Percentiles rank a stretch among this genome's conserved stretches.
phyloP scores from a whole-genome alignment of 352 stramenopile genomes.

The Phytophthora uliginosa region DNA sequence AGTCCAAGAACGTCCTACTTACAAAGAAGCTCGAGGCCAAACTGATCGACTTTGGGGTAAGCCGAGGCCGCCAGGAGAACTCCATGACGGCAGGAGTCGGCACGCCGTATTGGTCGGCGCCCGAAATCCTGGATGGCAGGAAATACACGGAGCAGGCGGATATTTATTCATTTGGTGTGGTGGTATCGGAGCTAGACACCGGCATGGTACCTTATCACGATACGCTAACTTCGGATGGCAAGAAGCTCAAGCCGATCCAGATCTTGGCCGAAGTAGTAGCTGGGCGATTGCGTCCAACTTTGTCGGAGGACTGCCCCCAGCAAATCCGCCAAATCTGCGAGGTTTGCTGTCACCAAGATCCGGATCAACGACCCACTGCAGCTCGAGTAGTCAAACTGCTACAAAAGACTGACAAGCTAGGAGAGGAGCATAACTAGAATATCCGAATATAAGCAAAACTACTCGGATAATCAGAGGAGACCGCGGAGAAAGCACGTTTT shows the following conservation, averaged over 20 bases:
- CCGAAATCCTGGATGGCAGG: not conserved
- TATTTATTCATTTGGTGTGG: not conserved
- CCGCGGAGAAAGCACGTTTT: too few relatives aligned
- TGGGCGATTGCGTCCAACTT: slow-evolving; percentile 46
- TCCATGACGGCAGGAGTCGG: slow-evolving; percentile 1
- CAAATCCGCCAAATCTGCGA: slow-evolving; percentile 39
- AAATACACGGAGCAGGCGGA: not conserved
- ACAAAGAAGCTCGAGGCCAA: not conserved
- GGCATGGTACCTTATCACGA: not conserved
- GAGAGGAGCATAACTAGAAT: not conserved
- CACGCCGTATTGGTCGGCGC: not conserved
- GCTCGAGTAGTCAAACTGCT: slow-evolving; percentile 4
- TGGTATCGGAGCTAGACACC: not conserved
- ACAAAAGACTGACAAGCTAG: not conserved
- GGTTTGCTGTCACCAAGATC: slow-evolving; percentile 48
- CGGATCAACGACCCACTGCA: slow-evolving; percentile 36
- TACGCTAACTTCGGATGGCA: not conserved
- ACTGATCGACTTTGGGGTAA: slow-evolving; percentile 1
- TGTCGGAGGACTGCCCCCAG: slow-evolving; percentile 40
- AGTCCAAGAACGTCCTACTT: slow-evolving; percentile 1
- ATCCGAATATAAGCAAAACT: not conserved
- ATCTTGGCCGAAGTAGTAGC: slow-evolving; percentile 48
- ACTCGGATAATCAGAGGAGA: not conserved
- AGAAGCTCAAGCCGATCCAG: slow-evolving; percentile 23
- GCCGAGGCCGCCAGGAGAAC: not conserved